Evolutionary conservation across 176 grass and related monocot species (phyloP).

Genomic region (Bolboschoenus planiculmis): DNA sequence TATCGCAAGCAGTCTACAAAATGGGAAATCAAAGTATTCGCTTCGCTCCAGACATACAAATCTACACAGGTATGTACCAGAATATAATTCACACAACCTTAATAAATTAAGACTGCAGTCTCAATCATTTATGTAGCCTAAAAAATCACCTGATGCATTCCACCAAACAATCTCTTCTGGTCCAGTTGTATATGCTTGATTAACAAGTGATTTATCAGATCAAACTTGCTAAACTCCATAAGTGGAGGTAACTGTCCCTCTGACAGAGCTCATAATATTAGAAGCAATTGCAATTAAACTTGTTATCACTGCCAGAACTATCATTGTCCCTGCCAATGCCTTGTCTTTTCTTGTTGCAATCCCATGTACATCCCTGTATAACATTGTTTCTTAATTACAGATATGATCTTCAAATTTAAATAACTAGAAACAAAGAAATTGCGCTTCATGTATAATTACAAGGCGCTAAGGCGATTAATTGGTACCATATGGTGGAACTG

Average conservation of each 20-base stretch:
- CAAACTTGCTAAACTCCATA: background rate
- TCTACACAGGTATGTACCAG: background rate
- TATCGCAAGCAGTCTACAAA: background rate
- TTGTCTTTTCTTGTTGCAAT: slow-evolving; percentile 62
- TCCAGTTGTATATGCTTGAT: background rate
- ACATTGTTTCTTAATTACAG: background rate
- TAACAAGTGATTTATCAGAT: background rate
- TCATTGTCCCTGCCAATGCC: slow-evolving; percentile 54
- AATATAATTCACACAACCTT: background rate
- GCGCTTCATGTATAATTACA: background rate
- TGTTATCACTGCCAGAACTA: slow-evolving; percentile 59
- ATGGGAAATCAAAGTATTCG: background rate
- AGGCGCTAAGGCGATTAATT: background rate
- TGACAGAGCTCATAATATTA: slow-evolving; percentile 55
- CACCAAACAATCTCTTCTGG: background rate
- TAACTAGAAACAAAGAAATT: background rate
- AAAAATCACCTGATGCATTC: background rate
- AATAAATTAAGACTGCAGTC: background rate
- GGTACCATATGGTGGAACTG: background rate
- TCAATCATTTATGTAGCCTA: background rate
- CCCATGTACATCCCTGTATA: slow-evolving; percentile 61
- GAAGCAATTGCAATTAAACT: slow-evolving; percentile 79
- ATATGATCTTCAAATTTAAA: background rate
- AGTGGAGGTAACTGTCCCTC: background rate
- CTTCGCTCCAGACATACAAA: background rate